Base-by-base conservation (phyloP, 1,284 basidiomycete genomes). In the Ganoderma resinaceum region DNA sequence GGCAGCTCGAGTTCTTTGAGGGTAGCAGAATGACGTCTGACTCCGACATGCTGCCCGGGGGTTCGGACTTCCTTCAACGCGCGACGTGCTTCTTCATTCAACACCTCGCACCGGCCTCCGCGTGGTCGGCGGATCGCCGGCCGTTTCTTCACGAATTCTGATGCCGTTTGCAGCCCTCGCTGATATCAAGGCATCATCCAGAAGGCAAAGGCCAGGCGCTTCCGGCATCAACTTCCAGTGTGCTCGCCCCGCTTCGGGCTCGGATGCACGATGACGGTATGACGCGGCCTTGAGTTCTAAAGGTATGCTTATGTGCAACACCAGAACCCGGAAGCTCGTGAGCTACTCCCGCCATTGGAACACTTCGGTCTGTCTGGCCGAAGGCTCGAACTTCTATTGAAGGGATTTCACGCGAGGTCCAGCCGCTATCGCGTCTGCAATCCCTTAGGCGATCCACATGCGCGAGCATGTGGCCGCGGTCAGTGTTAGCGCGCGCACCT, bases 31-130 rank as follows among this genome's bases (percentile, higher is more conserved):
- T 55, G 52, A 64, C 37, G 59, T 59, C 62, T 43, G 33, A 12
- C 35, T 52, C 42, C 29, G 57, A 46, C 52, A 57, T 26, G 35
- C 61, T 42, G 33, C 61, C 63, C 63, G 63, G 63, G 58, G 37
- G 42, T 46, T 66, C 70, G 70, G 70, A 69, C 37, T 66, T 69
- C 62, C 66, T 61, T 69, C 70, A 68, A 69, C 63, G 65, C 67
- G 58, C 61, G 66, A 61, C 58, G 38, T 60, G 66, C 70, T 72
- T 72, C 70, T 69, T 66, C 40, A 72, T 72, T 66, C 66, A 72
- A 62, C 66, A 31, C 63, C 52, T 49, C 67, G 67, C 35, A 49
- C 63, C 61, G 53, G 31, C 49, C 42, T 35, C 70, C 70, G 70
- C 66, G 55, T 69, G 70, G 70, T 65, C 43, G 66, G 33, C 14